Evolutionary conservation across 2,329 filamentous ascomycete species (phyloP), one percentile per base, ranked within the genome.

Genomic region (Chrysoporthe cubensis): DNA sequence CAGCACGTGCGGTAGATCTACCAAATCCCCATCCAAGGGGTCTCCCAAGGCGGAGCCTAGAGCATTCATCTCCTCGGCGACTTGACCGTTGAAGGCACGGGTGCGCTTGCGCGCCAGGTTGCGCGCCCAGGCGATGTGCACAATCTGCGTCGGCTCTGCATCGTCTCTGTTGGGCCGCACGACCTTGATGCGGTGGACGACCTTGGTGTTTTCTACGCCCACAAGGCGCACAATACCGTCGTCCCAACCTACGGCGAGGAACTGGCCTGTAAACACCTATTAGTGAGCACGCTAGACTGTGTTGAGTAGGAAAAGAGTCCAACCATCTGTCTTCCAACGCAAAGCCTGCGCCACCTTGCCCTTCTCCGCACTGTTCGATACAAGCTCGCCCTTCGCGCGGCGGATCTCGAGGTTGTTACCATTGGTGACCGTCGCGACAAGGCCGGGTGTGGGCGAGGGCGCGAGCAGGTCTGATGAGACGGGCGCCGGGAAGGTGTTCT

Each of bases 361-460:
- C 46, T 78, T 78, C 67, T 79, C 76, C 1, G 79, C 80, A 21
- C 78, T 80, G 63, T 84, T 87, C 65, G 84, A 83, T 11, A 88
- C 85, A 8, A 82, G 73, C 71, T 97, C 93, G 1, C 90, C 91
- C 69, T 91, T 92, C 18, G 94, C 86, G 61, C 95, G 87, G 78
- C 91, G 94, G 56, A 97, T 88, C 72, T 91, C 85, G 21, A 97
- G 82, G 62, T 89, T 88, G 61, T 88, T 88, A 69, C 89, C 87
- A 18, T 85, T 83, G n/a, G 85, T 87, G 14, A 91, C 91, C 14
- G 94, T 84, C 5, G 90, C 90, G n/a, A 91, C 84, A 58, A 98
- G 84, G 79, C 97, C 93, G 82, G 97, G 92, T 9, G 90, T 91
- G 18, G 94, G 93, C 78, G 93, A 97, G 78, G 91, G 93, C 37